Conservation (phyloP, 148 eudicot species). For the Diospyros kaki region DNA sequence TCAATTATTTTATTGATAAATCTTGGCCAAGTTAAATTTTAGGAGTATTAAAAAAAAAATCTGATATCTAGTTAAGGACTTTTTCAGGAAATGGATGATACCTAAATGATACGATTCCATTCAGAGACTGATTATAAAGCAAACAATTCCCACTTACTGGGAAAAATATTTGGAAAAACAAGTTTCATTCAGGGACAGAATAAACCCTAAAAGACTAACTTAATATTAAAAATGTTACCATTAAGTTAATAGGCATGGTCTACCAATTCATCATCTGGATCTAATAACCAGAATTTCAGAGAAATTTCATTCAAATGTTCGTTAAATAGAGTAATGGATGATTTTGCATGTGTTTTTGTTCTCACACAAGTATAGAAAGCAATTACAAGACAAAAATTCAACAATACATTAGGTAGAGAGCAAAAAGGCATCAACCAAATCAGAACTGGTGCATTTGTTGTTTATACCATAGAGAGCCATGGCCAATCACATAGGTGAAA, state of each 20-base stretch:
- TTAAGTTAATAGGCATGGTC: too few relatives aligned
- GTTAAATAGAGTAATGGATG: not conserved
- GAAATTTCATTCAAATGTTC: not conserved
- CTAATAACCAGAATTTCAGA: not conserved
- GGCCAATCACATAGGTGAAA: not conserved
- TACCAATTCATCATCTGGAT: not conserved
- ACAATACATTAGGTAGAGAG: not conserved
- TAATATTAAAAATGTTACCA: not conserved
- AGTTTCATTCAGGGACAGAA: not conserved
- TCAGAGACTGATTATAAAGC: not conserved
- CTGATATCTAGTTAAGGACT: not conserved
- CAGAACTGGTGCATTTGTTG: not conserved
- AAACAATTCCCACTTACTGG: too few relatives aligned
- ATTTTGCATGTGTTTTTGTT: not conserved
- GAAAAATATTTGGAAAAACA: not conserved
- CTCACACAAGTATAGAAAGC: not conserved
- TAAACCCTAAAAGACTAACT: not conserved
- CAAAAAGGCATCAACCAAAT: not conserved
- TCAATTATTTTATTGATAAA: not conserved
- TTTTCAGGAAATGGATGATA: not conserved
- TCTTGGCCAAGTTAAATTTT: not conserved
- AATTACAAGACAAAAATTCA: slow-evolving; percentile 1
- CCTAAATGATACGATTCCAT: not conserved
- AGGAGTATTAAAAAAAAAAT: too few relatives aligned
- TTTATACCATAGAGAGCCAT: too few relatives aligned